Evolutionary conservation across 176 grass and related monocot species (phyloP).

Genomic region (Thinopyrum elongatum): DNA sequence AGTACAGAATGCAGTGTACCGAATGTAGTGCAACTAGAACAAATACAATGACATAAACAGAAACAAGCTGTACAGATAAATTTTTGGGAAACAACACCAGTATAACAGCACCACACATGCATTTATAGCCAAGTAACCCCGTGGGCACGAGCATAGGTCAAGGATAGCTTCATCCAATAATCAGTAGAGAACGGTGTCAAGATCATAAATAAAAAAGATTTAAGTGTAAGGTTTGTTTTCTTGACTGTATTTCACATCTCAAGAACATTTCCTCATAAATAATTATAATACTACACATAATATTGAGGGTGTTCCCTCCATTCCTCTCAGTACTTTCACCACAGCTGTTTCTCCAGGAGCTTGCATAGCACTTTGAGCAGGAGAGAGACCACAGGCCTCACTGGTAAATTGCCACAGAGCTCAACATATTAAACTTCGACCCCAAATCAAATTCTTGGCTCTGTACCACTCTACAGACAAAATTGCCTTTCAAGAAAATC

Average conservation of each 20-base stretch:
- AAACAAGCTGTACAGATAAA: constrained; percentile 8
- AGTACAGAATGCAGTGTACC: constrained; percentile 10
- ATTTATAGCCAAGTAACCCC: constrained; percentile 16
- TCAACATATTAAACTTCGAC: neutral
- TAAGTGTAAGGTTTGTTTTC: neutral
- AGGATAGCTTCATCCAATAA: neutral
- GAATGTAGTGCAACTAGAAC: neutral
- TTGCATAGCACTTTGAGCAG: neutral
- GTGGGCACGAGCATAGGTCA: neutral
- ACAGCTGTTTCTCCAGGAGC: neutral
- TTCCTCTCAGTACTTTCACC: constrained; percentile 1
- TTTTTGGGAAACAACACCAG: neutral
- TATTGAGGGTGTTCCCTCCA: neutral
- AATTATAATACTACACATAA: neutral
- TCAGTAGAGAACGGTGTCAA: neutral
- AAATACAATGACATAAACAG: neutral
- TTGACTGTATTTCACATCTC: neutral
- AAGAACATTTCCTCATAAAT: neutral
- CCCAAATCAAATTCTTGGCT: neutral
- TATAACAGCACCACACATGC: constrained; percentile 23
- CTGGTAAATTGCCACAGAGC: neutral
- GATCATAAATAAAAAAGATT: neutral
- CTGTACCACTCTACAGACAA: neutral
- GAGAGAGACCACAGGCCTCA: neutral
- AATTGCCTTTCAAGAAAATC: neutral